Conservation (phyloP, 2,329 filamentous ascomycete species). For the Talaromyces amestolkiae region DNA sequence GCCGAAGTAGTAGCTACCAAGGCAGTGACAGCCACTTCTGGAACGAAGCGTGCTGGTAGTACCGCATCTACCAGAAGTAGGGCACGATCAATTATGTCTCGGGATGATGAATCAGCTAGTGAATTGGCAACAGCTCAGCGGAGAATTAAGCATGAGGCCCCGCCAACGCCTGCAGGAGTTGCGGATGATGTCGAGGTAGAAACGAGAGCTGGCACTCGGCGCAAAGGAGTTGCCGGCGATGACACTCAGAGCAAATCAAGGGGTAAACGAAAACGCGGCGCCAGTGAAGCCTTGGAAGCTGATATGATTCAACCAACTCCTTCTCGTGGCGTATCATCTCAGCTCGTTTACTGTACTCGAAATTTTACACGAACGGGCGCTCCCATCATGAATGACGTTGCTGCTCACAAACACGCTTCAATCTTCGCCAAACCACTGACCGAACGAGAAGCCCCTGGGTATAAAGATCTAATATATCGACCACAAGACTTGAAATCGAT, state of each 20-base stretch:
- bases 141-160: constrained; percentile 35
- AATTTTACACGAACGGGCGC: constrained; percentile 65
- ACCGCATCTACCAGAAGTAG: constrained; percentile 38
- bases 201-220: constrained; percentile 29
- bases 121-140: constrained; percentile 22
- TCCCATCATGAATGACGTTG: constrained; percentile 72
- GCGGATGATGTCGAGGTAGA: constrained; percentile 34
- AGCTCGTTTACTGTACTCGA: constrained; percentile 43
- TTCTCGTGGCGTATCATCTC: constrained; percentile 30
- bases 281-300: constrained; percentile 33
- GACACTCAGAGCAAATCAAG: constrained; percentile 29
- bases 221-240: constrained; percentile 27
- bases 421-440: constrained; percentile 75
- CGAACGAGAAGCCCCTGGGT: constrained; percentile 72
- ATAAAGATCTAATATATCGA: constrained; percentile 69
- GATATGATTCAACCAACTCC: constrained; percentile 29
- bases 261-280: constrained; percentile 43
- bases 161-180: constrained; percentile 35
- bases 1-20: constrained; percentile 26
- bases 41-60: constrained; percentile 34
- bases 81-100: constrained; percentile 36
- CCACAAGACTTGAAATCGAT: constrained; percentile 77
- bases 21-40: constrained; percentile 24
- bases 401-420: constrained; percentile 72
- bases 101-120: constrained; percentile 30